Evolutionary conservation across 768 basidiomycete species (phyloP).

Genomic region (Rhizopogon sp.): DNA sequence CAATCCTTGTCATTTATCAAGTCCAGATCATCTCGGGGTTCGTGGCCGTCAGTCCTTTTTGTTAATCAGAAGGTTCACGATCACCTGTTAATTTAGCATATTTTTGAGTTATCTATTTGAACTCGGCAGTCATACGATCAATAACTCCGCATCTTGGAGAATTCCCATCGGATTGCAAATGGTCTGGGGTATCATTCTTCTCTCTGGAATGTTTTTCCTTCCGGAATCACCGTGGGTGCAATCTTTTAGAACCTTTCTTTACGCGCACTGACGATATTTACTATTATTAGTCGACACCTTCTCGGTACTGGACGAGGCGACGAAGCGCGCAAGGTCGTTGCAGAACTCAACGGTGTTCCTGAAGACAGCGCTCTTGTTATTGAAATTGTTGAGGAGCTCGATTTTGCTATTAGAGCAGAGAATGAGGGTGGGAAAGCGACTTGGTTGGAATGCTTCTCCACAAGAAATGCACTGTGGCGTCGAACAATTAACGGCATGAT

Average conservation of each 20-base stretch:
- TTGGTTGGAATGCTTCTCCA: constrained; percentile 76
- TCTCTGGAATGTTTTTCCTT: constrained; percentile 69
- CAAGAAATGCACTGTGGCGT: constrained; percentile 63
- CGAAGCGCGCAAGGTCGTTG: constrained; percentile 60
- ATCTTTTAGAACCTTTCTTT: neutral
- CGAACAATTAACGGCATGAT: constrained; percentile 79
- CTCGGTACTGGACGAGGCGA: constrained; percentile 48
- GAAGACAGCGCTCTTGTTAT: constrained; percentile 53
- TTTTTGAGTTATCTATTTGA: constrained; percentile 72
- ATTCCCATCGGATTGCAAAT: constrained; percentile 74
- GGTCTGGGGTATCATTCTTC: constrained; percentile 59
- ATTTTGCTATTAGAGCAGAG: constrained; percentile 61
- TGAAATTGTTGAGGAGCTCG: constrained; percentile 59
- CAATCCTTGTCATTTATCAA: constrained; percentile 70
- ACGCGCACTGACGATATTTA: neutral
- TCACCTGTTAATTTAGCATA: constrained; percentile 35
- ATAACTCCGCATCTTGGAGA: constrained; percentile 64
- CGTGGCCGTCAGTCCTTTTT: constrained; percentile 5
- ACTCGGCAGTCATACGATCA: constrained; percentile 53
- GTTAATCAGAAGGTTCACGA: neutral
- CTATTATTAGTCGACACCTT: constrained; percentile 54
- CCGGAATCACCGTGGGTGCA: constrained; percentile 69
- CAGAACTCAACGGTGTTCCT: constrained; percentile 59
- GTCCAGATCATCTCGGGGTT: constrained; percentile 73
- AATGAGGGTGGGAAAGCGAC: constrained; percentile 79